Evolutionary conservation across 371 early-diverging fungal genomes (phyloP).

Genomic region (Rhizopus sp.): DNA sequence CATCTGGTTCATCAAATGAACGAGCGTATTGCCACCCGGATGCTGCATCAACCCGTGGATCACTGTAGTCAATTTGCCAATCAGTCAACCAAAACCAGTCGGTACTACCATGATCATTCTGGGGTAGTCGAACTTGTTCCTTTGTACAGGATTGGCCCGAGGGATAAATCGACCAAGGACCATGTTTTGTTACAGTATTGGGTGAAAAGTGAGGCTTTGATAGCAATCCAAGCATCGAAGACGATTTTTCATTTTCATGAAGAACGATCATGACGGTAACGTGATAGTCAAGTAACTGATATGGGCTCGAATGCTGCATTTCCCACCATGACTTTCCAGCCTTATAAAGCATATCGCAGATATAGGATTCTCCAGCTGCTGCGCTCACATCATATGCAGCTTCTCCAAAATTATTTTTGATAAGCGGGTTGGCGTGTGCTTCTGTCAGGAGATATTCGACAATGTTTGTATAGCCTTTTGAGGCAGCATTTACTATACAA

Average conservation of each 20-base stretch:
- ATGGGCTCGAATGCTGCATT: conserved; percentile 22
- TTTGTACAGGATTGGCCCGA: conserved; percentile 55
- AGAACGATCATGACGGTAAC: conserved; percentile 63
- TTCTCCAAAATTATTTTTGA: conserved; percentile 70
- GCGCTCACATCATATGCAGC: conserved; percentile 85
- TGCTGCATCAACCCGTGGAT: conserved; percentile 62
- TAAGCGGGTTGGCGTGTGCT: conserved; percentile 60
- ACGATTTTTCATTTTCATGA: conserved; percentile 72
- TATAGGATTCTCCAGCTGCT: conserved; percentile 52
- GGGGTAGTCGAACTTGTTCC: conserved; percentile 58
- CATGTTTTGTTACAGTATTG: conserved; percentile 55
- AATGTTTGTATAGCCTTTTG: conserved; percentile 65
- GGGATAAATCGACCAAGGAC: conserved; percentile 63
- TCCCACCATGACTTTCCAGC: conserved; percentile 33
- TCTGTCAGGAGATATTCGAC: conserved; percentile 65
- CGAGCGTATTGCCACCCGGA: conserved; percentile 76
- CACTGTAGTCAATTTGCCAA: conserved; percentile 73
- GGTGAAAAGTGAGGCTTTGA: conserved; percentile 17
- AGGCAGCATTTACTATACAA: conserved; percentile 71
- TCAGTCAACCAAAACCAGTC: conserved; percentile 87
- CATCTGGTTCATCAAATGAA: conserved; percentile 56
- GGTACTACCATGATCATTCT: conserved; percentile 4
- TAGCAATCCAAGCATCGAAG: conserved; percentile 41
- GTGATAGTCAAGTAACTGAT: conserved; percentile 61
- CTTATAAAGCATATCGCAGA: conserved; percentile 69